phyloP scores from a whole-genome alignment of 768 basidiomycete species.

The Polyporus arcularius region DNA sequence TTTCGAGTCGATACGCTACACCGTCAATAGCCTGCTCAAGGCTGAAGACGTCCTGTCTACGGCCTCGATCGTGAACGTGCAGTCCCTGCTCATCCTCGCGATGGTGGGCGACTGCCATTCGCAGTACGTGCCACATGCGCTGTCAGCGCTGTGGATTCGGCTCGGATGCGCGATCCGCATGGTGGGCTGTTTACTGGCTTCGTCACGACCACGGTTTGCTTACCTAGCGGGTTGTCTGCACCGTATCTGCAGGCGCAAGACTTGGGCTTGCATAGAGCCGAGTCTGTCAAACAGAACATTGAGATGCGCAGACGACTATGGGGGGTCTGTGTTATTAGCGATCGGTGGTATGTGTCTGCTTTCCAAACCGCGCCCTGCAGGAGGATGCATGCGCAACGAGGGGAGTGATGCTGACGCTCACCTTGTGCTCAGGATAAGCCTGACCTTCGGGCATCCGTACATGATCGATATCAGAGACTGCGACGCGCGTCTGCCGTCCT shows the following conservation, averaged over 20 bases:
- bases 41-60: slow-evolving; percentile 90
- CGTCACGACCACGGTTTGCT: slow-evolving; percentile 7
- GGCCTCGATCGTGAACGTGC: slow-evolving; percentile 82
- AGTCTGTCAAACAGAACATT: slow-evolving; percentile 79
- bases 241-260: slow-evolving; percentile 78
- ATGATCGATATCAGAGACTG: slow-evolving; percentile 98
- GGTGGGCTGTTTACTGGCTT: slow-evolving; percentile 51
- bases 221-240: slow-evolving; percentile 9
- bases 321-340: slow-evolving; percentile 92
- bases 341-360: slow-evolving; percentile 71
- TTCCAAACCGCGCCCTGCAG: background rate
- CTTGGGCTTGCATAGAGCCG: slow-evolving; percentile 90
- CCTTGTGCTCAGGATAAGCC: slow-evolving; percentile 62
- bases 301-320: slow-evolving; percentile 89
- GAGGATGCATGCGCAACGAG: background rate
- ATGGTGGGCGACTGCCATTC: slow-evolving; percentile 93
- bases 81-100: slow-evolving; percentile 80
- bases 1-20: slow-evolving; percentile 88
- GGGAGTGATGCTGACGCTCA: background rate
- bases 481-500: slow-evolving; percentile 90
- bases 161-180: slow-evolving; percentile 90
- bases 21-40: slow-evolving; percentile 86
- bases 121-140: slow-evolving; percentile 80
- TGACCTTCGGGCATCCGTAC: slow-evolving; percentile 90
- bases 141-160: slow-evolving; percentile 85